These are phyloP conservation scores for Lachnellula arida DNA, from an alignment of 2,329 filamentous ascomycete genomes.

Conservation along the genomic window DNA sequence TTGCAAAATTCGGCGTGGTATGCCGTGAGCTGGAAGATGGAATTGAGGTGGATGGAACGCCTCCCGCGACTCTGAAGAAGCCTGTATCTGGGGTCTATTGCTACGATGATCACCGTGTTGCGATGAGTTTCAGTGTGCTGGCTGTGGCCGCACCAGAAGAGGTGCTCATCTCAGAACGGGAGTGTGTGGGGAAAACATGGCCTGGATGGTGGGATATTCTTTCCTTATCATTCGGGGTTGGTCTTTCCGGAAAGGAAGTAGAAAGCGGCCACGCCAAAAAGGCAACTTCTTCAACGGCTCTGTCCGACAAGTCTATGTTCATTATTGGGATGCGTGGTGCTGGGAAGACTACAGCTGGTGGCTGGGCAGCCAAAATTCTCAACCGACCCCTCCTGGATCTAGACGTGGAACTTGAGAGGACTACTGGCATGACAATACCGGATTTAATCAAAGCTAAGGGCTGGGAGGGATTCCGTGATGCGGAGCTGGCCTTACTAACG, in stretches of 20 bases:
- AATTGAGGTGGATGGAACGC: constrained; percentile 64
- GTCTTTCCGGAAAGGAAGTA: constrained; percentile 64
- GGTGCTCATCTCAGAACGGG: constrained; percentile 78
- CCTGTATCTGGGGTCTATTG: constrained; percentile 73
- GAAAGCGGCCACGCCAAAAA: constrained; percentile 35
- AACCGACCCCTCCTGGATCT: constrained; percentile 79
- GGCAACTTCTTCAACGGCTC: constrained; percentile 36
- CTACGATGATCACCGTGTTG: constrained; percentile 96
- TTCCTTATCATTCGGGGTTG: constrained; percentile 69
- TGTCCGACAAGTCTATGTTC: constrained; percentile 66
- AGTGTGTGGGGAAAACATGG: constrained; percentile 97
- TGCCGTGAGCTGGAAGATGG: constrained; percentile 90
- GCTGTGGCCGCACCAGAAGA: constrained; percentile 65
- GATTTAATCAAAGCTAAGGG: constrained; percentile 73
- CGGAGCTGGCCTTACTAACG: constrained; percentile 70
- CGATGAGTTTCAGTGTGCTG: constrained; percentile 96
- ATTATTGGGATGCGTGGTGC: constrained; percentile 97
- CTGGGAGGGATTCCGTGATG: constrained; percentile 83
- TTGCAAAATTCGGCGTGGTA: constrained; percentile 85
- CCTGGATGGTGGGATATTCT: constrained; percentile 97
- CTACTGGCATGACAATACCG: constrained; percentile 71
- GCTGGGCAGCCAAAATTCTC: constrained; percentile 74
- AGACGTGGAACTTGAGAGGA: constrained; percentile 78
- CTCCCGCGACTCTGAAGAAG: constrained; percentile 43
- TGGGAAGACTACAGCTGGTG: constrained; percentile 90